Evolutionary conservation across 306 rosid genomes (phyloP).

Genomic region (Inga oerstediana): DNA sequence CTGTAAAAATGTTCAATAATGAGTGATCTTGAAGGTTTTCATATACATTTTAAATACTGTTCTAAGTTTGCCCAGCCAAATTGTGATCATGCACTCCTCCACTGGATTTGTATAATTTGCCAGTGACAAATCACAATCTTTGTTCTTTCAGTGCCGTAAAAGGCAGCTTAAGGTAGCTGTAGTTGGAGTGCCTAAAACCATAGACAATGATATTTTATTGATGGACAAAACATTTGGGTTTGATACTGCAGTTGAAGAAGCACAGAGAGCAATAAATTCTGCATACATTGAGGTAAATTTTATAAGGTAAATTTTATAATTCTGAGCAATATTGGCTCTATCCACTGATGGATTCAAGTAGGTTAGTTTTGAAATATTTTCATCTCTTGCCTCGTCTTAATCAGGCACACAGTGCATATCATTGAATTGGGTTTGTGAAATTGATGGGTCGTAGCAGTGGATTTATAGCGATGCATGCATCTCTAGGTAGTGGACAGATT

Average conservation of each 20-base stretch:
- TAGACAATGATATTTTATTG: slow-evolving; percentile 93
- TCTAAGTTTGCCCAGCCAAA: neutral
- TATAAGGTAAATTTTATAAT: slow-evolving; percentile 45
- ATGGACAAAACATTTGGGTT: slow-evolving; percentile 99
- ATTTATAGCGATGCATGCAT: slow-evolving; percentile 95
- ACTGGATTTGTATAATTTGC: neutral
- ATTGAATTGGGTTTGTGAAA: slow-evolving; percentile 92
- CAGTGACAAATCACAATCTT: slow-evolving; percentile 16
- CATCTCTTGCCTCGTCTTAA: slow-evolving; percentile 34
- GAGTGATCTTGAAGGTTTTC: slow-evolving; percentile 14
- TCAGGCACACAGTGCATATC: slow-evolving; percentile 98
- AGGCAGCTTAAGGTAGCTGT: slow-evolving; percentile 76
- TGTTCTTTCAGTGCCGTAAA: slow-evolving; percentile 66
- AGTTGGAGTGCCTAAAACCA: slow-evolving; percentile 97
- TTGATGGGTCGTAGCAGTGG: slow-evolving; percentile 99
- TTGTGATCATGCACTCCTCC: neutral
- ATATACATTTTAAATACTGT: slow-evolving; percentile 11
- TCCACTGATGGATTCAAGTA: neutral
- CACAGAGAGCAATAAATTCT: slow-evolving; percentile 96
- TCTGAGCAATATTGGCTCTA: neutral
- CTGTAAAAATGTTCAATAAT: slow-evolving; percentile 1
- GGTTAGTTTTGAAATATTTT: slow-evolving; percentile 26
- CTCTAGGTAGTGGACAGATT: slow-evolving; percentile 93
- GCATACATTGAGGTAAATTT: slow-evolving; percentile 86
- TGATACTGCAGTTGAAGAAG: slow-evolving; percentile 99